phyloP scores from a whole-genome alignment of 1,284 basidiomycete species.

The Irpex sp. region DNA sequence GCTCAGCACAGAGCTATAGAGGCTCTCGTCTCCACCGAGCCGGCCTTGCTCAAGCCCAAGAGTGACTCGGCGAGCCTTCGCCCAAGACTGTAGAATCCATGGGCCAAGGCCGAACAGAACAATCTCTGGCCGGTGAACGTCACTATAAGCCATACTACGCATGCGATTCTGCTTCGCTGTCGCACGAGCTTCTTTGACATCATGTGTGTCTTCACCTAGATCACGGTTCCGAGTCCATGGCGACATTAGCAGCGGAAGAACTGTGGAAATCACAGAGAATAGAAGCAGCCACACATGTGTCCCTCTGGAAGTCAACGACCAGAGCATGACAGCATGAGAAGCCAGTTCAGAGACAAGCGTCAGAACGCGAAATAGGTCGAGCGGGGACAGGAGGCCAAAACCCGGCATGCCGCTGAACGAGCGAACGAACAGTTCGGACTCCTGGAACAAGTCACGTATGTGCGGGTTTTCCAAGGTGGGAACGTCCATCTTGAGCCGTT shows the following conservation, averaged over 20 bases:
- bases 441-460: constrained; percentile 72
- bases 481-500: constrained; percentile 72
- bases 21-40: constrained; percentile 8
- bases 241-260: constrained; percentile 51
- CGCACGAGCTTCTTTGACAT: constrained; percentile 44
- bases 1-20: constrained; percentile 35
- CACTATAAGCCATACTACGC: constrained; percentile 67
- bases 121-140: constrained; percentile 69
- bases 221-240: constrained; percentile 32
- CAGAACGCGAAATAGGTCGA: constrained; percentile 73
- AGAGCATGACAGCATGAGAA: constrained; percentile 65
- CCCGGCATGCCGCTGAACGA: constrained; percentile 66
- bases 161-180: constrained; percentile 69
- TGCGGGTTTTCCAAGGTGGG: constrained; percentile 70
- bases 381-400: constrained; percentile 69
- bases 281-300: constrained; percentile 53
- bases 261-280: constrained; percentile 54
- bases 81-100: constrained; percentile 79
- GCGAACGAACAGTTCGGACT: constrained; percentile 76
- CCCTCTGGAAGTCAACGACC: constrained; percentile 59
- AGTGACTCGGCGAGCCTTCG: constrained; percentile 53
- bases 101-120: constrained; percentile 76
- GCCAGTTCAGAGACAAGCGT: constrained; percentile 65
- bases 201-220: constrained; percentile 37
- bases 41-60: constrained; percentile 48